These are phyloP conservation scores for Gynandropsis gynandra DNA, from an alignment of 345 rosid genomes.

Conservation along the genomic window DNA sequence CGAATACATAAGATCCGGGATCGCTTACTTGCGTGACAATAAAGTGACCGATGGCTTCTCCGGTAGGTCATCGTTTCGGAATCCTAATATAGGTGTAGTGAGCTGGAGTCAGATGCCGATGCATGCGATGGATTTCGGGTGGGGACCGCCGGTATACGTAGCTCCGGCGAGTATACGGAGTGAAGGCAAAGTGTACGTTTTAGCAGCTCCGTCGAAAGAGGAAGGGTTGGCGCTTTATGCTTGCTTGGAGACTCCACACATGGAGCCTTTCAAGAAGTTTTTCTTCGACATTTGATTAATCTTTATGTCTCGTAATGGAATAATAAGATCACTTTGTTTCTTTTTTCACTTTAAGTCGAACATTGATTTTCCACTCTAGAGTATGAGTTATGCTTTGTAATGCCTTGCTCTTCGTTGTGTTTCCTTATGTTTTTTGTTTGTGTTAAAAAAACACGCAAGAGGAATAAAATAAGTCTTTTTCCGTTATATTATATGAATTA, in stretches of 20 bases:
- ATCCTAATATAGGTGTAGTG: conserved; percentile 41
- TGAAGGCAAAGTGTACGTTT: conserved; percentile 37
- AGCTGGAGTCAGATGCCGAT: conserved; percentile 41
- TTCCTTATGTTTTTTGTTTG: no score
- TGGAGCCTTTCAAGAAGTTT: conserved; percentile 41
- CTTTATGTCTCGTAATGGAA: no score
- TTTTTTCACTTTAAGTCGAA: no score
- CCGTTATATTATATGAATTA: no score
- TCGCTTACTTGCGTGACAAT: conserved; percentile 10
- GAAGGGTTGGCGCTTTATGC: conserved; percentile 38
- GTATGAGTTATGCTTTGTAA: no score
- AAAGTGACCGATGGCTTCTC: neutral
- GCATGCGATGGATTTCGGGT: conserved; percentile 48
- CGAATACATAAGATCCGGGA: conserved; percentile 26
- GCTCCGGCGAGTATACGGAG: conserved; percentile 36
- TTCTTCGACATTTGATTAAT: conserved; percentile 19
- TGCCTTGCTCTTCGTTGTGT: no score
- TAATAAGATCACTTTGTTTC: no score
- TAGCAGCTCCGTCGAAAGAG: conserved; percentile 36
- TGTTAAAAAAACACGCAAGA: no score
- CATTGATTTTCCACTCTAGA: no score
- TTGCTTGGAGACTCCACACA: conserved; percentile 30
- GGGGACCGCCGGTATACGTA: conserved; percentile 45
- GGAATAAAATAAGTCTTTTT: no score
- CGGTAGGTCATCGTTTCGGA: conserved; percentile 10